phyloP scores from a whole-genome alignment of 2,329 filamentous ascomycete genomes.

The Akanthomyces dipterigenus region DNA sequence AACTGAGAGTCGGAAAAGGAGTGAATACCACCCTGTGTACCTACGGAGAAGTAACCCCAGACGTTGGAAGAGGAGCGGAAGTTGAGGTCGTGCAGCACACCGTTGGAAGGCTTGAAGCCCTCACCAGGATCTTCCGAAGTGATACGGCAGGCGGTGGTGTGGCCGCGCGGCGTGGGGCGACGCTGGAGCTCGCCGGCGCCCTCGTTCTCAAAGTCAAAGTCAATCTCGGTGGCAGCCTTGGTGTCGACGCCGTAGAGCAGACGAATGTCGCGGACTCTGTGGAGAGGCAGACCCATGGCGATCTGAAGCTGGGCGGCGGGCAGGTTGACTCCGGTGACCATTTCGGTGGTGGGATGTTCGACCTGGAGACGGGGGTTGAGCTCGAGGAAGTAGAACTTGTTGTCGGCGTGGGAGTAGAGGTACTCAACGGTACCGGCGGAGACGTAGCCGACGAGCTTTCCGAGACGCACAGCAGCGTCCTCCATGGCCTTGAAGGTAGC shows the following conservation, averaged over 20 bases:
- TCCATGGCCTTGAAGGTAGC: slow-evolving; percentile 95
- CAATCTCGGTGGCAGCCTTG: slow-evolving; percentile 77
- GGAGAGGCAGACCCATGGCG: slow-evolving; percentile 95
- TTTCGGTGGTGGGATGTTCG: slow-evolving; percentile 98
- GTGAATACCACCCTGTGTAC: slow-evolving; percentile 93
- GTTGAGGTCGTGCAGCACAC: slow-evolving; percentile 98
- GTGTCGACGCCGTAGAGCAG: slow-evolving; percentile 94
- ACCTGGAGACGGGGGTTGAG: slow-evolving; percentile 98
- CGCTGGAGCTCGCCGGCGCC: slow-evolving; percentile 79
- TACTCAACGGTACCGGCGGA: slow-evolving; percentile 99
- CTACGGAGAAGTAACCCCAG: slow-evolving; percentile 99
- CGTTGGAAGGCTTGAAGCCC: slow-evolving; percentile 98
- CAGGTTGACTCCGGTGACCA: slow-evolving; percentile 97
- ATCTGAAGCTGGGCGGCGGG: slow-evolving; percentile 96
- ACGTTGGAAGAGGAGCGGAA: slow-evolving; percentile 98
- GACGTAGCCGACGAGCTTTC: slow-evolving; percentile 92
- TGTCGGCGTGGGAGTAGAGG: slow-evolving; percentile 93
- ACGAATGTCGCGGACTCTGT: slow-evolving; percentile 93
- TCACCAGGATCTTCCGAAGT: slow-evolving; percentile 98
- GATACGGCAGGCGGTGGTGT: slow-evolving; percentile 97
- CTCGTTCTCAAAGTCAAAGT: slow-evolving; percentile 91
- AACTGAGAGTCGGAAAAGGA: slow-evolving; percentile 99
- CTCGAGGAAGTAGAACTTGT: slow-evolving; percentile 99
- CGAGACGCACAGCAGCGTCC: slow-evolving; percentile 87
- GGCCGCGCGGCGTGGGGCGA: slow-evolving; percentile 86